A percentile compares a stretch with the other conserved stretches of the same genome.
These are phyloP conservation scores for Grosmannia penicillata DNA, from an alignment of 2,329 filamentous ascomycete genomes.

Conservation along the genomic window DNA sequence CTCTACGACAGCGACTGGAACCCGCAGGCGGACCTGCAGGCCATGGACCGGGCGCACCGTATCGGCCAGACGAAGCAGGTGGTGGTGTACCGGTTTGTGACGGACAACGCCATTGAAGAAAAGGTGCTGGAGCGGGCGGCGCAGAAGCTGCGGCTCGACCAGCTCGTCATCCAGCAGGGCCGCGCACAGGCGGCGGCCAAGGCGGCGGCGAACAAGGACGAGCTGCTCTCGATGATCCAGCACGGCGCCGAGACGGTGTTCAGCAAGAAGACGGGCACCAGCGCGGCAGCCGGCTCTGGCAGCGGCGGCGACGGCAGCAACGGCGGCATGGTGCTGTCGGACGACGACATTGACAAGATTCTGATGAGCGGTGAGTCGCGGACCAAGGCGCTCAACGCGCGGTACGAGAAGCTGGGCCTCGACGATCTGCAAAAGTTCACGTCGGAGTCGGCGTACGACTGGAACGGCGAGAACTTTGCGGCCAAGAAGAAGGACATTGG, in stretches of 20 bases:
- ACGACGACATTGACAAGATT: slow-evolving; percentile 85
- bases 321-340: slow-evolving; percentile 50
- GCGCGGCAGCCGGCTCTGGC: slow-evolving; percentile 32
- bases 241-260: slow-evolving; percentile 96
- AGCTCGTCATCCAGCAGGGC: slow-evolving; percentile 95
- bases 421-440: slow-evolving; percentile 97
- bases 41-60: slow-evolving; percentile 96
- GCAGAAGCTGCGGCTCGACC: slow-evolving; percentile 89
- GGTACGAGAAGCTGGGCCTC: slow-evolving; percentile 92
- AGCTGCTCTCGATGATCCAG: slow-evolving; percentile 94
- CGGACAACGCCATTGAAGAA: slow-evolving; percentile 95
- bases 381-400: slow-evolving; percentile 79
- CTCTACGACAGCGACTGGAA: slow-evolving; percentile 99
- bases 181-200: slow-evolving; percentile 83
- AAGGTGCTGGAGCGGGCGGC: slow-evolving; percentile 94
- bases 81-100: slow-evolving; percentile 90
- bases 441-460: slow-evolving; percentile 94
- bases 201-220: slow-evolving; percentile 87
- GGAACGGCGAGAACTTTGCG: slow-evolving; percentile 95
- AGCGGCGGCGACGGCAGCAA: slow-evolving; percentile 25
- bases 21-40: slow-evolving; percentile 92
- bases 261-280: slow-evolving; percentile 48
- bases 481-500: slow-evolving; percentile 79
- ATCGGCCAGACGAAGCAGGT: slow-evolving; percentile 99
- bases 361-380: slow-evolving; percentile 74